Evolutionary conservation across 345 rosid species (phyloP), one percentile per base, ranked within the genome.

Genomic region (Arabidopsis arenosa): DNA sequence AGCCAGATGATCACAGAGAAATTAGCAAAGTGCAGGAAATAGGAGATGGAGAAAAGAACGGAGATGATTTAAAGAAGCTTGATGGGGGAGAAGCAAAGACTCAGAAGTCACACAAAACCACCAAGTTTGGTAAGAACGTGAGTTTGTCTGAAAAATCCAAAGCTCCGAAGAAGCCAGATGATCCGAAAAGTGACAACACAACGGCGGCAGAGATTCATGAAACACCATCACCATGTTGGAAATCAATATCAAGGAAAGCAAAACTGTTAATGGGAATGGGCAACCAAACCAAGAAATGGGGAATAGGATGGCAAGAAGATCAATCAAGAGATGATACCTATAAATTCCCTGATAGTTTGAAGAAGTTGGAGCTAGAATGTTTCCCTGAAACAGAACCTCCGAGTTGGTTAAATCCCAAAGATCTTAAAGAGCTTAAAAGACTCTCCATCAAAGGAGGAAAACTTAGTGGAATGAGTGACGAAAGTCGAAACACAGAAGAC

Each of bases 391-490:
- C 41, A 5, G 3, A 73, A 2, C 80, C 74, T 43, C 84, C 87
- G 2, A 2, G 0, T 2, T 82, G 85, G 89, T 40, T 84, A 74
- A 53, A 36, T 21, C 83, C 84, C 33, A 1, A 15, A 15, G 65
- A 47, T 6, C 65, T 84, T 3, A n/a, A 23, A 11, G 0, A 2
- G 0, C 82, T 86, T 39, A 5, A 70, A 70, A 78, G 71, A 26
- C 86, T 84, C 56, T 56, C 71, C 57, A 75, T 84, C 33, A 77
- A 40, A 77, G 83, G 88, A 53, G 90, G 85, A 70, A 8, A 1
- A 0, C 79, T 86, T 23, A 57, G 51, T 13, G 12, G 56, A 39
- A 53, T 82, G 67, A 52, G 53, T 7, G 33, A n/a, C 11, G 5
- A 36, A 52, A 7, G 1, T 59, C 36, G 2, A 62, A 18, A 11